These are phyloP conservation scores for Chlamydomonas incerta DNA, from an alignment of 139 green algal species.

Conservation along the genomic window DNA sequence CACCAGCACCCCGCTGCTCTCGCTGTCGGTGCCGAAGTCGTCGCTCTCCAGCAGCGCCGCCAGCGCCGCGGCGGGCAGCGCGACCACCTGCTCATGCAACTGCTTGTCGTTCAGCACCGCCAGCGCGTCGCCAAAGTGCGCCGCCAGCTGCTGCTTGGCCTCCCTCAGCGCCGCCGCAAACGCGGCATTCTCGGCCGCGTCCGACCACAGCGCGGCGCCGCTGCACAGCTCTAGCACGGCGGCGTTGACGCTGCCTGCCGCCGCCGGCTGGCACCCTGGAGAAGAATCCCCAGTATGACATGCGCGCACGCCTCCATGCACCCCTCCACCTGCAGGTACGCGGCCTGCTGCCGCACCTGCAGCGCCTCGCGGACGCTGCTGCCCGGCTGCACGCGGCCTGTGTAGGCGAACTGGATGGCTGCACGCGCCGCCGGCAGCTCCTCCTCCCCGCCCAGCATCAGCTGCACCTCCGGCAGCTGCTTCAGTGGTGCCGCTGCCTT, in stretches of 20 bases:
- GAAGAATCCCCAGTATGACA: background rate
- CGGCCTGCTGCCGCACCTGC: too few species aligned
- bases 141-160: background rate
- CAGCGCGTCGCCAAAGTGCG: constrained; percentile 1
- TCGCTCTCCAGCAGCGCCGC: constrained; percentile 26
- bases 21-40: constrained; percentile 16
- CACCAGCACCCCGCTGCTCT: constrained; percentile 12
- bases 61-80: background rate
- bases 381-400: too few species aligned
- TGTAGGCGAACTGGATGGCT: too few species aligned
- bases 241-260: too few species aligned
- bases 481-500: too few species aligned
- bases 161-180: background rate
- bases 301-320: constrained; percentile 5
- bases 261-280: too few species aligned
- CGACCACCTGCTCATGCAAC: background rate
- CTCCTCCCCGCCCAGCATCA: background rate
- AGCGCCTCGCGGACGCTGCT: too few species aligned
- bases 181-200: background rate
- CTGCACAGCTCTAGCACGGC: constrained; percentile 24
- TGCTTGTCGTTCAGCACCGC: too few species aligned
- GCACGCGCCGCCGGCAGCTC: background rate
- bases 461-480: too few species aligned
- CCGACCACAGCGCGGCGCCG: background rate
- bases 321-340: background rate